Conservation (phyloP, 257 asterid genomes). For the Salvia miltiorrhiza region DNA sequence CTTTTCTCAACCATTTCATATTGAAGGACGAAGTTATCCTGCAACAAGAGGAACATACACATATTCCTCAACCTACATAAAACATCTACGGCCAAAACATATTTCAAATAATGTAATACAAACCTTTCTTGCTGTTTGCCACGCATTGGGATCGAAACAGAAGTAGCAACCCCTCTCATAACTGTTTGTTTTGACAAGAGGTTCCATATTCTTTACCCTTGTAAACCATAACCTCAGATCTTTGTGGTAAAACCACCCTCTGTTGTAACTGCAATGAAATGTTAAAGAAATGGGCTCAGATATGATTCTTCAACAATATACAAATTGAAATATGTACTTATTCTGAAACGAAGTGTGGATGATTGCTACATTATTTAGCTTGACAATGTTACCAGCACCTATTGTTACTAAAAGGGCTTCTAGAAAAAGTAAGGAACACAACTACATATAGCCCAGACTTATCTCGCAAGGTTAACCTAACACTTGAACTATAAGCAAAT, state of each 20-base stretch:
- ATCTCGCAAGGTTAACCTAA: background rate
- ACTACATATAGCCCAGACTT: background rate
- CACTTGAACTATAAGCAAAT: background rate
- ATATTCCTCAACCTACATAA: background rate
- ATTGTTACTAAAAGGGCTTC: background rate
- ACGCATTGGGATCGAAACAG: constrained; percentile 71
- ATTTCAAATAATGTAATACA: background rate
- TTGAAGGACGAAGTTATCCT: constrained; percentile 73
- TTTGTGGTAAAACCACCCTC: constrained; percentile 88
- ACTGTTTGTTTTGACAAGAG: constrained; percentile 54
- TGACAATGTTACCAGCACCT: background rate
- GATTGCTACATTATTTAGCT: background rate
- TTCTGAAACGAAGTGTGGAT: background rate
- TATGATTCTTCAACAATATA: background rate
- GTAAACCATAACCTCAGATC: constrained; percentile 68
- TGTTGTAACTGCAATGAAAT: constrained; percentile 42
- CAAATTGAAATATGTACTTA: background rate
- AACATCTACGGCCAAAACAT: background rate
- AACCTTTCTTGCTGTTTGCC: constrained; percentile 77
- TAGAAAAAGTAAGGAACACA: background rate
- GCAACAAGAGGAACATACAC: constrained; percentile 20
- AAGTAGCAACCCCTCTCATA: constrained; percentile 71
- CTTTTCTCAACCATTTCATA: constrained; percentile 72
- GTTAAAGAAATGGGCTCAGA: background rate
- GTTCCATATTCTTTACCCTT: constrained; percentile 62